A percentile compares a stretch with the other conserved stretches of the same genome.
phyloP scores from a whole-genome alignment of 192 early-diverging fungal genomes.

The Rhizophagus clarus region DNA sequence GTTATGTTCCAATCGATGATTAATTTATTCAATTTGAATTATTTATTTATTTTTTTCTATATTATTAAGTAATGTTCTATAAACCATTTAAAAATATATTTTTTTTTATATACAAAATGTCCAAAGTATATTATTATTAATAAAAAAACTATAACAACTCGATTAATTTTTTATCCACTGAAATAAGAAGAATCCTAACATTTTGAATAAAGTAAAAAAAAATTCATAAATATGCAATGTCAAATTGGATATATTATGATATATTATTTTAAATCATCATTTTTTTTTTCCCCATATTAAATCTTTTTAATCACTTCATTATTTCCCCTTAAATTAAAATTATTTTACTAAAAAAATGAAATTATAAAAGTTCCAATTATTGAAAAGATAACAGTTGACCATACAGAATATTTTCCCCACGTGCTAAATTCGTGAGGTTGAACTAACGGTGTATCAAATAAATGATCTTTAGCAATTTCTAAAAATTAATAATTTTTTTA shows the following conservation, averaged over 20 bases:
- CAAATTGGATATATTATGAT: too few relatives aligned
- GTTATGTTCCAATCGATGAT: conserved; percentile 27
- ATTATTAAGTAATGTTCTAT: too few relatives aligned
- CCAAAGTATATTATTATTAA: too few relatives aligned
- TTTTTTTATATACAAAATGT: neutral
- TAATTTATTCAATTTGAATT: neutral
- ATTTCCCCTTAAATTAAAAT: neutral
- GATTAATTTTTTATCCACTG: too few relatives aligned
- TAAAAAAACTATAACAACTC: too few relatives aligned
- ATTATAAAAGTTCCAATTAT: neutral
- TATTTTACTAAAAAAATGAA: neutral
- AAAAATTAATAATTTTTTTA: neutral
- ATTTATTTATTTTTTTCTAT: neutral
- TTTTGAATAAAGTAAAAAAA: too few relatives aligned
- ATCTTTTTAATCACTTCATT: neutral
- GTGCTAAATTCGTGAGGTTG: neutral
- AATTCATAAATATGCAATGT: too few relatives aligned
- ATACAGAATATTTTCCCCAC: neutral
- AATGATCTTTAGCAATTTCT: neutral
- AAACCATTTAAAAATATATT: neutral
- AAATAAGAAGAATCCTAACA: too few relatives aligned
- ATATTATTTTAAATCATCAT: neutral
- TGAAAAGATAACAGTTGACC: conserved; percentile 10
- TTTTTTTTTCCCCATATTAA: too few relatives aligned
- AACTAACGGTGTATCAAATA: neutral